Conservation (phyloP, 176 grass and related monocot species). For the Juncus effusus region DNA sequence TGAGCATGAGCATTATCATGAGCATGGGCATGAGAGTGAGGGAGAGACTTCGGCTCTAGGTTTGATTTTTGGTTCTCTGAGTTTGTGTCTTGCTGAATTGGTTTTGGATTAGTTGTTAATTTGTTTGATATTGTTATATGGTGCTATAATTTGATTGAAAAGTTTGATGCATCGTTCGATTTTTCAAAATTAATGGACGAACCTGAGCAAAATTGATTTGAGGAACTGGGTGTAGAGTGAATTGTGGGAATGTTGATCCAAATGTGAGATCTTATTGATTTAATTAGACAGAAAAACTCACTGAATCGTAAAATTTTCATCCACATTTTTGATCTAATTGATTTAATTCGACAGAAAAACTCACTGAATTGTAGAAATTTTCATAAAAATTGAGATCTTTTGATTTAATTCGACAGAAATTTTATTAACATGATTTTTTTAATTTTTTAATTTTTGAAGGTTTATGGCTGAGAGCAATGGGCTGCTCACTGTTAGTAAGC, state of each 20-base stretch:
- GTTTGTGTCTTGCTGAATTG: not conserved
- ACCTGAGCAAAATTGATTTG: too few relatives aligned
- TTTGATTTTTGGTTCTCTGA: slow-evolving; percentile 14
- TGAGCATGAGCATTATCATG: slow-evolving; percentile 23
- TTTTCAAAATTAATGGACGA: too few relatives aligned
- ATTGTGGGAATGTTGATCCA: too few relatives aligned
- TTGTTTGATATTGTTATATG: not conserved
- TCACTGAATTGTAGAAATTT: not conserved
- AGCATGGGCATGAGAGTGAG: slow-evolving; percentile 38
- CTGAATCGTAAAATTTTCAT: not conserved
- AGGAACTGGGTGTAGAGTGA: too few relatives aligned
- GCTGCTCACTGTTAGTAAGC: slow-evolving; percentile 92
- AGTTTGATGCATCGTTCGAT: too few relatives aligned
- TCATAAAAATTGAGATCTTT: too few relatives aligned
- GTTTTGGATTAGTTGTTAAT: not conserved
- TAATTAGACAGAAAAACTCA: too few relatives aligned
- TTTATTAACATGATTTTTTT: not conserved
- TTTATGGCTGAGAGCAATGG: slow-evolving; percentile 86
- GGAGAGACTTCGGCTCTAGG: slow-evolving; percentile 48
- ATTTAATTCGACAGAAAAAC: too few relatives aligned
- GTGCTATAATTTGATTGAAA: too few relatives aligned
- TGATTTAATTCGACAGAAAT: too few relatives aligned
- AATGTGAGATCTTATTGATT: too few relatives aligned
- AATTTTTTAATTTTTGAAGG: slow-evolving; percentile 40
- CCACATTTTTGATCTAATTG: too few relatives aligned